A percentile compares a stretch with the other conserved stretches of the same genome.
Evolutionary conservation across 2,329 filamentous ascomycete genomes (phyloP).

Genomic region (Microcera coccophila): DNA sequence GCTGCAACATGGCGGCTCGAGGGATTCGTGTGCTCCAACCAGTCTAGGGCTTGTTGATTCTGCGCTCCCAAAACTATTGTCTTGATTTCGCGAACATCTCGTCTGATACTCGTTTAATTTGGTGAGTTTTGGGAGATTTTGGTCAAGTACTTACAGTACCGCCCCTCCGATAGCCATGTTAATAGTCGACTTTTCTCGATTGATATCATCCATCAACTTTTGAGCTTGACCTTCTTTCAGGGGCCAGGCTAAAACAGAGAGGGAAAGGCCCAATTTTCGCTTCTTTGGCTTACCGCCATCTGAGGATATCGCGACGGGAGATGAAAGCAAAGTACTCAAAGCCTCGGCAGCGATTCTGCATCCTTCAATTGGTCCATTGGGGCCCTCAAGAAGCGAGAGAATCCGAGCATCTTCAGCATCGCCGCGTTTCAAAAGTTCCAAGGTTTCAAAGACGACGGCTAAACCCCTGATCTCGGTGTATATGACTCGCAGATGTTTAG

Average conservation of each 20-base stretch:
- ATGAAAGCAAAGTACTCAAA: neutral
- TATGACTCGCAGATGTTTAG: constrained; percentile 3
- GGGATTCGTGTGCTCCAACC: constrained; percentile 1
- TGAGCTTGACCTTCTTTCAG: neutral
- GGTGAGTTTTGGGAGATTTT: neutral
- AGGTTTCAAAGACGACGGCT: neutral
- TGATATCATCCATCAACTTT: constrained; percentile 1
- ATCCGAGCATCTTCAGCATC: constrained; percentile 1
- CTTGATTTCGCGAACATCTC: neutral
- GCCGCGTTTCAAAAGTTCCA: neutral
- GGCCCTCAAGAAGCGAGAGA: neutral
- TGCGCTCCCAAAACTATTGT: neutral
- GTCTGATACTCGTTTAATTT: neutral
- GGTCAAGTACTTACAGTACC: neutral
- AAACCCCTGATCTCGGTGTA: neutral
- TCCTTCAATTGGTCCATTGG: neutral
- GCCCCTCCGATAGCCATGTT: neutral
- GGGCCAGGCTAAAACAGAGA: constrained; percentile 1
- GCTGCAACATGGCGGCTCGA: neutral
- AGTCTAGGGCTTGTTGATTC: neutral
- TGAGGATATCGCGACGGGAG: neutral
- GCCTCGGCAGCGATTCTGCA: constrained; percentile 1
- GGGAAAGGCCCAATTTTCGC: neutral
- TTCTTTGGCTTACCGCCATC: neutral
- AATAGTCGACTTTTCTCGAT: constrained; percentile 1